Base-by-base conservation (phyloP, 2,329 filamentous ascomycete genomes). In the Lachnellula hyalina region DNA sequence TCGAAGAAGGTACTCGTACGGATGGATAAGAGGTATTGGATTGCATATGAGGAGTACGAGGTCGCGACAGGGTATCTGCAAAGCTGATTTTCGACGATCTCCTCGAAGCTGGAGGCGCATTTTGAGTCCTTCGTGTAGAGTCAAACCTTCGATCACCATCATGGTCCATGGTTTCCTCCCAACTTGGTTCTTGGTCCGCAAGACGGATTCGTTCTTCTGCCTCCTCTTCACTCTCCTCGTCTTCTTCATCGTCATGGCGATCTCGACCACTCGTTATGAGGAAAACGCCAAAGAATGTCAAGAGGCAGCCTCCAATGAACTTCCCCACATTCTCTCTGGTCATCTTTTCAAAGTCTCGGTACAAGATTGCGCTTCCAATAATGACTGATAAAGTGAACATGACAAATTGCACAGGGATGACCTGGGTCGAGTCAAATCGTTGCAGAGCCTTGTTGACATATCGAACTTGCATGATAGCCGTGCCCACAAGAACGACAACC, bases 221-320 rank as follows among this genome's bases (percentile, higher is more conserved):
- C 36, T 82, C 81, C 45, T 84, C 81, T 28, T 84, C 81, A 3
- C 74, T 79, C 15, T 82, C 60, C n/a, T 81, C 78, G 5, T 82
- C 78, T 7, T 85, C 79, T 3, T 83, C 79, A n/a, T 81, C 76
- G 17, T 80, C 80, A 11, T 77, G 73, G 14, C 72, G 74, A 49
- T 81, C 75, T 62, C 92, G 81, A 52, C 90, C 91, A 65, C 88
- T 96, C 1, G 94, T 97, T 67, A 99, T 96, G 62, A 96, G 81
- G 72, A 94, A 97, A n/a, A 99, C 94, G 9, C 94, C 94, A 56
- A 93, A 85, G 71, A 99, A 99, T 0, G 94, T 99, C 61, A 99
- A 74, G 4, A 90, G 77, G 72, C 94, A 99, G 38, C 94, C 94
- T 21, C 89, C 90, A 12, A 96, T 75, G 67, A 99, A 99, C 65